Conservation (phyloP, 2,329 filamentous ascomycete species). For the Cordyceps sp. region DNA sequence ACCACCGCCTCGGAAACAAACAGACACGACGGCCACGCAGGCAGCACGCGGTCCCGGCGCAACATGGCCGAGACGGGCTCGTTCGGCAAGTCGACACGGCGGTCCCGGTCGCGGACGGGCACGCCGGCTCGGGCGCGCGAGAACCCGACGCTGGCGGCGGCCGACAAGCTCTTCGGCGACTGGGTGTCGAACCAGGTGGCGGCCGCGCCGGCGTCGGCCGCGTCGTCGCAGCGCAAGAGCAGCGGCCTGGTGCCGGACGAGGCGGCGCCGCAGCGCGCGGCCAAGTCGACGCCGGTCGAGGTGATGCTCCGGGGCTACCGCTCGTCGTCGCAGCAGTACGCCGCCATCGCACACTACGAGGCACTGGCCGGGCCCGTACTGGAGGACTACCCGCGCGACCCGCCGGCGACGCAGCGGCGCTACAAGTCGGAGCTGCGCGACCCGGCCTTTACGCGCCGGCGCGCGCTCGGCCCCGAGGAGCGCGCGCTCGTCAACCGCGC, state of each 20-base stretch:
- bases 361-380: conserved; percentile 72
- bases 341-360: conserved; percentile 79
- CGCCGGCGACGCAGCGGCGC: conserved; percentile 52
- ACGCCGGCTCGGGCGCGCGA: conserved; percentile 37
- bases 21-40: conserved; percentile 36
- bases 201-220: conserved; percentile 5
- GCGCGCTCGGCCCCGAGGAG: conserved; percentile 52
- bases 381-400: conserved; percentile 81
- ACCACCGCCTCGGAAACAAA: background rate
- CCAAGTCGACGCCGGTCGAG: conserved; percentile 41
- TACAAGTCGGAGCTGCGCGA: conserved; percentile 63
- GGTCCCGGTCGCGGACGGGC: conserved; percentile 44
- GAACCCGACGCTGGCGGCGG: conserved; percentile 43
- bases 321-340: conserved; percentile 53
- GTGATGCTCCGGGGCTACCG: conserved; percentile 73
- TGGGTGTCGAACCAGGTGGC: conserved; percentile 33
- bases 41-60: conserved; percentile 31
- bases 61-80: conserved; percentile 43
- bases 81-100: conserved; percentile 49
- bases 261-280: conserved; percentile 16
- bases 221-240: conserved; percentile 16
- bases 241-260: conserved; percentile 16
- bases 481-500: conserved; percentile 66
- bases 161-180: conserved; percentile 43
- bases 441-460: conserved; percentile 49